phyloP scores from a whole-genome alignment of 176 grass and related monocot genomes.

The Cenchrus fungigraminus region DNA sequence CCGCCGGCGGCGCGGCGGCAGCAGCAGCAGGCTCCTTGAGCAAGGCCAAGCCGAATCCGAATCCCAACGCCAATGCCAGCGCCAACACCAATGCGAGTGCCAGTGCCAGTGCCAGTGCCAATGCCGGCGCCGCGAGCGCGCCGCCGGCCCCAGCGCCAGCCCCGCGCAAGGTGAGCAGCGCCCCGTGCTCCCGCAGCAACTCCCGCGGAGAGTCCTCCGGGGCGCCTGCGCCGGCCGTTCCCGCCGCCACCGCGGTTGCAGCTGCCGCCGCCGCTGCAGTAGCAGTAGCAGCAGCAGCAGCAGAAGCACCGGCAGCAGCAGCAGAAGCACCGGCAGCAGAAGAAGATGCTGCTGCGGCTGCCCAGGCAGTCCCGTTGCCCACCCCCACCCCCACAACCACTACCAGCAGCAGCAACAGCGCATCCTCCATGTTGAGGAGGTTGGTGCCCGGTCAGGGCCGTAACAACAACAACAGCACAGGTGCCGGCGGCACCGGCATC shows the following conservation, averaged over 20 bases:
- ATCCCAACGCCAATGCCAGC: background rate
- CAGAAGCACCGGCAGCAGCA: background rate
- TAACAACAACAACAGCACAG: background rate
- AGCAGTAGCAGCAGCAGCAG: background rate
- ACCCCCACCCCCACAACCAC: conserved; percentile 8
- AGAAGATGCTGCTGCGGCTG: background rate
- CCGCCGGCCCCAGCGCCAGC: background rate
- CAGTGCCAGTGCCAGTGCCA: background rate
- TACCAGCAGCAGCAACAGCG: too few relatives aligned
- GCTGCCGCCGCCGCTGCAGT: background rate
- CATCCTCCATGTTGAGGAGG: conserved; percentile 56
- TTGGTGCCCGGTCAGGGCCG: conserved; percentile 51
- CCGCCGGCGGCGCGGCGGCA: background rate
- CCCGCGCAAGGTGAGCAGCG: conserved; percentile 70
- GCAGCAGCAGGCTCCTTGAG: background rate
- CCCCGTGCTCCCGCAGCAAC: conserved; percentile 95
- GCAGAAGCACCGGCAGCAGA: background rate
- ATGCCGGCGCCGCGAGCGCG: background rate
- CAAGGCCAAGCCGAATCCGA: conserved; percentile 33
- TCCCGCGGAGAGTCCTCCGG: conserved; percentile 77
- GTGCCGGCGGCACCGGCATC: conserved; percentile 48
- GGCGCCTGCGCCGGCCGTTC: background rate
- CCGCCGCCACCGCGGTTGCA: background rate
- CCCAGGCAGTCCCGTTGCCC: background rate
- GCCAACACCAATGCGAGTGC: background rate